phyloP scores from a whole-genome alignment of 176 grass and related monocot genomes.

The Juncus inflexus region DNA sequence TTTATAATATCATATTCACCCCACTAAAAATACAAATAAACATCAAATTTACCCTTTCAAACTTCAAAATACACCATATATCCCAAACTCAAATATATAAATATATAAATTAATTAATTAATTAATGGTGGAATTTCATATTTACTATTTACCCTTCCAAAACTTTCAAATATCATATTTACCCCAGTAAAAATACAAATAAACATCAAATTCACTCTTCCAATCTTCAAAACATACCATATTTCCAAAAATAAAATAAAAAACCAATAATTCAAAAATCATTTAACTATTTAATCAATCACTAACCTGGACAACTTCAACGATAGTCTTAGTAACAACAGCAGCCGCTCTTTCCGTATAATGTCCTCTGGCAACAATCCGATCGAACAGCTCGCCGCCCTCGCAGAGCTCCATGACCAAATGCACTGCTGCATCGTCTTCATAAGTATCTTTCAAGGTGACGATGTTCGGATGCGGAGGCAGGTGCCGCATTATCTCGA shows the following conservation, averaged over 20 bases:
- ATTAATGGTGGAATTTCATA: background rate
- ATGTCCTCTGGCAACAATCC: constrained; percentile 67
- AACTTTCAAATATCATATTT: background rate
- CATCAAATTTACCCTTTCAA: background rate
- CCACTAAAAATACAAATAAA: background rate
- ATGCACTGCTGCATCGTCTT: constrained; percentile 78
- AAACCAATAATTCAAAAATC: background rate
- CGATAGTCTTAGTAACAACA: constrained; percentile 58
- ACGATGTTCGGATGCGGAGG: constrained; percentile 74
- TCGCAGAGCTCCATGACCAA: constrained; percentile 91
- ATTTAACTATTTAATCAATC: background rate
- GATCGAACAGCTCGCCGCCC: constrained; percentile 80
- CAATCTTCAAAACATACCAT: background rate
- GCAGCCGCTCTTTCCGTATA: constrained; percentile 73
- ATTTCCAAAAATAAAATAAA: background rate
- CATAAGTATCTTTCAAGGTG: constrained; percentile 70
- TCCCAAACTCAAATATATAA: no score
- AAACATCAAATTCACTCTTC: background rate
- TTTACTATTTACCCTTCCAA: background rate
- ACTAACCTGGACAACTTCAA: constrained; percentile 84
- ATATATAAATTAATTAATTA: no score
- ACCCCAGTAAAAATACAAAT: background rate
- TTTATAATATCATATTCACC: background rate
- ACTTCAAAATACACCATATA: background rate
- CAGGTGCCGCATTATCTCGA: constrained; percentile 72